Conservation (phyloP, 2,329 filamentous ascomycete species). For the Trichoderma koningii region DNA sequence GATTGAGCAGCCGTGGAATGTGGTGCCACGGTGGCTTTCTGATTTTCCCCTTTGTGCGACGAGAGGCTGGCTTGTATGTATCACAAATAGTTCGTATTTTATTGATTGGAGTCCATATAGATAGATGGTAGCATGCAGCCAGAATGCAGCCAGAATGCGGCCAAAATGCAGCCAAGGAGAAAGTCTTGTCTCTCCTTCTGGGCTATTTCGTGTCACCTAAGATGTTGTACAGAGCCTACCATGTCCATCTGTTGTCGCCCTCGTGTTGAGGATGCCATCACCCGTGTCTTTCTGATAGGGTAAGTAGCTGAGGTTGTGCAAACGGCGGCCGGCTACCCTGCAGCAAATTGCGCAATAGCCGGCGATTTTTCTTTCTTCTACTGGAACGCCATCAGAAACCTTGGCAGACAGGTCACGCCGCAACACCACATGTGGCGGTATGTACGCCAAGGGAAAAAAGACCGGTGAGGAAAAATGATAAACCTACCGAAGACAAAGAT, state of each 20-base stretch:
- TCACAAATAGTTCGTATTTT: no score
- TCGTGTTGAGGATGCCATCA: no score
- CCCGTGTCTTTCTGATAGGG: no score
- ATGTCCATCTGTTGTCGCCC: no score
- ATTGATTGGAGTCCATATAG: no score
- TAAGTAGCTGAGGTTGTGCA: not conserved
- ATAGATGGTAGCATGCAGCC: no score
- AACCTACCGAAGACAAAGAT: not conserved
- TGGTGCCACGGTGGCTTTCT: not conserved
- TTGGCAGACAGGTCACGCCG: not conserved
- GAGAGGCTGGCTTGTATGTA: not conserved
- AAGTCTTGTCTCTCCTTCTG: no score
- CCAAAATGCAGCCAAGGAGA: no score
- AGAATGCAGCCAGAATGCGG: no score
- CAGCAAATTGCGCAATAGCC: not conserved
- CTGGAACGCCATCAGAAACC: not conserved
- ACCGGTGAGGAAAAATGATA: not conserved
- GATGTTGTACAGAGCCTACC: no score
- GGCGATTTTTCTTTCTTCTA: not conserved
- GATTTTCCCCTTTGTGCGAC: not conserved
- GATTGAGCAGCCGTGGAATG: not conserved
- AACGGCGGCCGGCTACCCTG: not conserved
- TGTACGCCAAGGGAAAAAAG: not conserved
- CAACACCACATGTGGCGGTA: not conserved
- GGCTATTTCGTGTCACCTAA: no score